Percentiles rank a stretch among this genome's conserved stretches.
Evolutionary conservation across 768 basidiomycete species (phyloP).

Genomic region (Leccinum boreale): DNA sequence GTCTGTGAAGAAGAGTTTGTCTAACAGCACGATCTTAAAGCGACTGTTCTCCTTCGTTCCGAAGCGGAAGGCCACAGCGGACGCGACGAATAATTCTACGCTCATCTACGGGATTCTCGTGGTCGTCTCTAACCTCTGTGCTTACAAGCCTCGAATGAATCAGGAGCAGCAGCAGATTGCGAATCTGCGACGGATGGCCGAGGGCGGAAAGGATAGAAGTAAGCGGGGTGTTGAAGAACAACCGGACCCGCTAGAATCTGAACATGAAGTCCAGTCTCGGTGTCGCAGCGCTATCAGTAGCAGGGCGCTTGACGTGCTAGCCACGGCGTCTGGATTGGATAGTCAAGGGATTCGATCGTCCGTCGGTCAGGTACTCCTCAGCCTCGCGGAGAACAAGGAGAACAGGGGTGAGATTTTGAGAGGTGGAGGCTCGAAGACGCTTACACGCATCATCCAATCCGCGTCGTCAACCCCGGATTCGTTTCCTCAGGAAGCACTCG

Average conservation of each 20-base stretch:
- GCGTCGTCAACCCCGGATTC: conserved; percentile 33
- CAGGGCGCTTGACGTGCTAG: conserved; percentile 63
- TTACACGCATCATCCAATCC: conserved; percentile 54
- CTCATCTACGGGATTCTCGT: conserved; percentile 75
- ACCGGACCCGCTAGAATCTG: conserved; percentile 52
- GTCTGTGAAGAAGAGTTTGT: conserved; percentile 58
- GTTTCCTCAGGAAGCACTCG: conserved; percentile 32
- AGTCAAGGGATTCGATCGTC: conserved; percentile 59
- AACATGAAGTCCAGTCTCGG: conserved; percentile 60
- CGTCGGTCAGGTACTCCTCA: conserved; percentile 62
- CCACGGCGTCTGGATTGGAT: conserved; percentile 55
- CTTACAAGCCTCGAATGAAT: conserved; percentile 65
- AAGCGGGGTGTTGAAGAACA: conserved; percentile 28
- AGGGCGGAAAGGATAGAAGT: conserved; percentile 35
- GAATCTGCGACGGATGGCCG: conserved; percentile 75
- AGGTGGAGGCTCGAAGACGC: conserved; percentile 72
- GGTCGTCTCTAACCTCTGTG: conserved; percentile 72
- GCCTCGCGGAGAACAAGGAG: conserved; percentile 71
- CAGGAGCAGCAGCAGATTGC: conserved; percentile 83
- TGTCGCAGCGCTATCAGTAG: conserved; percentile 54
- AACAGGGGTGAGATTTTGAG: conserved; percentile 76
- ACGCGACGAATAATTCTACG: conserved; percentile 40
- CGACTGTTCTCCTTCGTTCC: conserved; percentile 57
- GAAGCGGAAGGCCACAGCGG: conserved; percentile 37
- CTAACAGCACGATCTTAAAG: conserved; percentile 55